Evolutionary conservation across 2,329 filamentous ascomycete species (phyloP).

Genomic region (Trichoderma hamatum): DNA sequence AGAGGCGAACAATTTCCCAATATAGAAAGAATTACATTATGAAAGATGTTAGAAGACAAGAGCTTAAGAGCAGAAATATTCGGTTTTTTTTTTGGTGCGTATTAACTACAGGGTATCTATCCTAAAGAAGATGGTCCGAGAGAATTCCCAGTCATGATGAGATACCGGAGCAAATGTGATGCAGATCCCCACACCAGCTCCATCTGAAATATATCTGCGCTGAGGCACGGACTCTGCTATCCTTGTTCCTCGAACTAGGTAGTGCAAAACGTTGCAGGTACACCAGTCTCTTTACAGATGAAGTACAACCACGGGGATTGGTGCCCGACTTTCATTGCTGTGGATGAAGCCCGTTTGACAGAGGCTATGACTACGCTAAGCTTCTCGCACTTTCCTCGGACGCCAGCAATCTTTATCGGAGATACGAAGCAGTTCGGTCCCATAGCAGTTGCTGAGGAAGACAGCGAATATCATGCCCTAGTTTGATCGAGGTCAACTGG

Average conservation of each 20-base stretch:
- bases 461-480: background rate
- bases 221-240: no score
- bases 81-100: no score
- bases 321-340: background rate
- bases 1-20: background rate
- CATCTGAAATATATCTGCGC: no score
- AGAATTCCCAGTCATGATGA: no score
- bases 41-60: background rate
- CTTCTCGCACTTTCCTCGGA: background rate
- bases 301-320: background rate
- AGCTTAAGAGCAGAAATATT: background rate
- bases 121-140: no score
- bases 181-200: no score
- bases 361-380: background rate
- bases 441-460: background rate
- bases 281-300: no score
- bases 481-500: no score
- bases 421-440: background rate
- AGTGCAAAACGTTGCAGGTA: no score
- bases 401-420: conserved; percentile 9
- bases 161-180: no score
- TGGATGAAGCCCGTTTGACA: conserved; percentile 9
- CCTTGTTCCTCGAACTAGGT: no score
- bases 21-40: background rate
- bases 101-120: no score